Percentiles rank a stretch among this genome's conserved stretches.
These are phyloP conservation scores for Roridomyces roridus DNA, from an alignment of 768 basidiomycete species.

Conservation along the genomic window DNA sequence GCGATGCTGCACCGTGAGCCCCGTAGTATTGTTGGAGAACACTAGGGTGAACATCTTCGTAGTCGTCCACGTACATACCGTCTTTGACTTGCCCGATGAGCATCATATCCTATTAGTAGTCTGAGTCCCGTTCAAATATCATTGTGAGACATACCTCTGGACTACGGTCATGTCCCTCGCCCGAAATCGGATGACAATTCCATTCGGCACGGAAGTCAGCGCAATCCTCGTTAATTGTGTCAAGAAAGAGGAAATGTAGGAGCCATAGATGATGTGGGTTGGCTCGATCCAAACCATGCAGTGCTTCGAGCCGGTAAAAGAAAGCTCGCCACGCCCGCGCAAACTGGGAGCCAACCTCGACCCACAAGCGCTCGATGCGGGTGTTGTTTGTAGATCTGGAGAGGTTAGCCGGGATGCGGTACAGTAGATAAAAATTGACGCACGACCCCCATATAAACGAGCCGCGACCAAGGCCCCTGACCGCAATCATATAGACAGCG, in stretches of 20 bases:
- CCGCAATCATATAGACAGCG: conserved; percentile 32
- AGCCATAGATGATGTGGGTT: conserved; percentile 5
- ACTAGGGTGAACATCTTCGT: conserved; percentile 7
- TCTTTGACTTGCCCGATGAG: conserved; percentile 1
- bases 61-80: conserved; percentile 14
- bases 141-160: background rate
- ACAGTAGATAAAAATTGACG: conserved; percentile 35
- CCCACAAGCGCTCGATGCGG: conserved; percentile 3
- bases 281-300: background rate
- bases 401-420: too few species aligned
- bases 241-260: conserved; percentile 1
- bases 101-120: background rate
- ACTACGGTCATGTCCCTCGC: conserved; percentile 13
- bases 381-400: conserved; percentile 19
- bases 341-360: conserved; percentile 8
- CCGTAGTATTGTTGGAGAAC: conserved; percentile 17
- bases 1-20: background rate
- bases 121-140: background rate
- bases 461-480: conserved; percentile 22
- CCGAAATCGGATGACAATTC: conserved; percentile 36
- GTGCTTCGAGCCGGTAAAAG: conserved; percentile 1
- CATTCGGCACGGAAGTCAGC: conserved; percentile 29
- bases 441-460: conserved; percentile 21
- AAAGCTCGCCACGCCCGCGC: conserved; percentile 5
- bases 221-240: conserved; percentile 1